Evolutionary conservation across 352 stramenopile genomes (phyloP).

Genomic region (Phytophthora tubulina): DNA sequence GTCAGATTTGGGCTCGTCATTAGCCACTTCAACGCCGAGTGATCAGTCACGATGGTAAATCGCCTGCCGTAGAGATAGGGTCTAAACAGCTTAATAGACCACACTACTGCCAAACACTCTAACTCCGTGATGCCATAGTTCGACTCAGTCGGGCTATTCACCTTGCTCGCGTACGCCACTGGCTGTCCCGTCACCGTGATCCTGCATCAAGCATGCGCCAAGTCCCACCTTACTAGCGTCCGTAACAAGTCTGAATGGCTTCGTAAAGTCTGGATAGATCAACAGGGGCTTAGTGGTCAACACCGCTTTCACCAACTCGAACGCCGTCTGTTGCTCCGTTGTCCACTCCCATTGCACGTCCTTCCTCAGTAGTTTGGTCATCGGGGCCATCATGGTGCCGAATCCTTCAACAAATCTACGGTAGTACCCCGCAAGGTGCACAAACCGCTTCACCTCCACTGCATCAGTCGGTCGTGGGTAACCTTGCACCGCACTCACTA

Average conservation of each 20-base stretch:
- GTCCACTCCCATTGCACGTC: not conserved
- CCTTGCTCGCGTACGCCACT: not conserved
- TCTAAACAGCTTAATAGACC: not conserved
- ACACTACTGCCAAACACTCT: not conserved
- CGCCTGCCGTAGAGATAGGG: not conserved
- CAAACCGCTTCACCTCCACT: not conserved
- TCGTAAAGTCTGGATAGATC: not conserved
- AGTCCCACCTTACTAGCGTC: conserved; percentile 1
- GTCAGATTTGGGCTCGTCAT: not conserved
- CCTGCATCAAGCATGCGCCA: not conserved
- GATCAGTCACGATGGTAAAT: not conserved
- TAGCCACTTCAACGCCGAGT: not conserved
- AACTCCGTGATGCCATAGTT: not conserved
- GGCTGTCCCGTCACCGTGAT: not conserved
- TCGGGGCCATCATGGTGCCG: conserved; percentile 4
- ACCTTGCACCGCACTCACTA: not conserved
- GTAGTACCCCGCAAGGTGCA: no score
- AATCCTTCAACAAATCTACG: not conserved
- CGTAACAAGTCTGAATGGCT: not conserved
- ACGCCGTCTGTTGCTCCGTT: not conserved
- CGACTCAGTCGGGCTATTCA: not conserved
- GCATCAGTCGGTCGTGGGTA: not conserved
- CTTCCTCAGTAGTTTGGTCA: conserved; percentile 25
- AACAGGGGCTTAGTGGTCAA: not conserved
- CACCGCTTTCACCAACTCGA: not conserved